Base-by-base conservation (phyloP, 2,329 filamentous ascomycete genomes). In the Fusarium sp. region DNA sequence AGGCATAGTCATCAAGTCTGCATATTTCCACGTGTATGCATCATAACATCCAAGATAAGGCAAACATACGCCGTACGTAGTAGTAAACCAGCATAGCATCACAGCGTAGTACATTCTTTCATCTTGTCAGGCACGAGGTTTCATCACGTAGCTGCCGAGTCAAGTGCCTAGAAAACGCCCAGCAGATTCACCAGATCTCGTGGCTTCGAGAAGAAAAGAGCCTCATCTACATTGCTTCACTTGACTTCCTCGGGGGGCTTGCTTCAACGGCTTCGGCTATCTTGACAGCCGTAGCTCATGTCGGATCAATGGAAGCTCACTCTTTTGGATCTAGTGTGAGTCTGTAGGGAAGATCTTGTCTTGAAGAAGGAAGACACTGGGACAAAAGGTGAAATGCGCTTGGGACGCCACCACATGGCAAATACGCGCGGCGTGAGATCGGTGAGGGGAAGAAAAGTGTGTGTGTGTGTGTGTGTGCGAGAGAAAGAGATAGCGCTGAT, bases 321-420 rank as follows among this genome's bases (percentile, higher is more conserved):
- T 68, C 59, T 66, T 77, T 78, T 74, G 6, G 74, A 74, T 44
- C 70, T 77, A 77, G 75, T 48, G 57, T 59, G 38, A 39, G 44
- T n/a, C 38, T 64, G 42, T 57, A 49, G 33, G 38, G 56, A 33
- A 47, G 45, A 69, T 45, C 49, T 61, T 49, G 49, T 24, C 56
- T 65, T 51, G 38, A 64, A 59, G 51, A 26, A 45, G 49, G 33
- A 49, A 24, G 26, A 54, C 31, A 36, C 44, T 49, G 38, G 20
- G 24, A 41, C 24, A 22, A 41, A 55, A 55, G 35, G 20, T 55
- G 24, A 62, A 42, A 54, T 45, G 47, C 58, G 52, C 57, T 69
- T 60, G 48, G 54, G 24, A 72, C 76, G 76, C 77, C 77, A 78
- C 77, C 77, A 78, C 77, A 77, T 78, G 77, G 77, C 51, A 77